Base-by-base conservation (phyloP, 2,329 filamentous ascomycete species). In the Pyrenophora tritici-repentis region DNA sequence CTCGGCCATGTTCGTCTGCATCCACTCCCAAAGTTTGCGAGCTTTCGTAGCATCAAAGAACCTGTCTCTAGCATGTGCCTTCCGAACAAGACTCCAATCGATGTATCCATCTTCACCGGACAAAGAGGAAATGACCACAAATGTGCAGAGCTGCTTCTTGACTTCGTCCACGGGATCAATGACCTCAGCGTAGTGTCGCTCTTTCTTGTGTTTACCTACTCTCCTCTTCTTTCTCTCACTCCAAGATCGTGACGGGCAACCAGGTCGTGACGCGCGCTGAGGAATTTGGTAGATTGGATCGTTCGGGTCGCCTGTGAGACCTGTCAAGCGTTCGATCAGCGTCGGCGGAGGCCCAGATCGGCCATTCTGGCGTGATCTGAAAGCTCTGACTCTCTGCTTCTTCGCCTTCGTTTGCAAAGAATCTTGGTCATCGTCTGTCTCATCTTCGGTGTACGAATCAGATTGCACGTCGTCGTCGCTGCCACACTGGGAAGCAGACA, bases 21-120 rank as follows among this genome's bases (percentile, higher is more conserved):
- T 61, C 69, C 70, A 74, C 6, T 49, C 50, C 75, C 75, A 78
- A 12, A 73, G 66, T 18, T 71, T 68, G 42, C 73, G 73, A 17
- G 74, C 64, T 44, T 61, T 68, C 3, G 44, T 26, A 1, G 68
- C 36, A 38, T 73, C 48, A 40, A 76, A 75, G 18, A 68, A 61
- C 24, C 58, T 64, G 46, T 75, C 70, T 26, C 68, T 67, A 12
- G 59, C 64, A 59, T 73, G 77, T 26, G 73, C 66, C 34, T 73
- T 70, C 14, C 67, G 64, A 38, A 78, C 67, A 33, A 80, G 73
- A 14, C 63, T 63, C 77, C 78, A 80, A 32, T 76, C 75, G 1
- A 72, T 63, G 16, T 53, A 50, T 18, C 71, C 69, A 13, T 70
- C 65, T 14, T 74, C 56, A 20, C 73, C 73, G 29, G 73, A 64